A percentile compares a stretch with the other conserved stretches of the same genome.
Evolutionary conservation across 306 rosid species (phyloP).

Genomic region (Astragalus membranaceus): DNA sequence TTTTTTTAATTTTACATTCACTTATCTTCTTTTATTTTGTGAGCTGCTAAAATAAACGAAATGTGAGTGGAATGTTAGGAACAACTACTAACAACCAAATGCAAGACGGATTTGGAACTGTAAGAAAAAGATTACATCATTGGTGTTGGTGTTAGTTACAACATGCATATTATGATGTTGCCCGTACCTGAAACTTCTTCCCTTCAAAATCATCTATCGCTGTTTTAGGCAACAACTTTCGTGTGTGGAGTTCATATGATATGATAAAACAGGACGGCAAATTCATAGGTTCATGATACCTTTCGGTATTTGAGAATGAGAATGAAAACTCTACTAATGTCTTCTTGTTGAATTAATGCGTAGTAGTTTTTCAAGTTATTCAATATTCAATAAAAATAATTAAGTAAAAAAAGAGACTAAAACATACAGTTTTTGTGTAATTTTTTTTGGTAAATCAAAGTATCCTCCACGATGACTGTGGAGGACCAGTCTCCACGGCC

Average conservation of each 20-base stretch:
- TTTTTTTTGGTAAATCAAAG: no score
- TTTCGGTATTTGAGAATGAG: not conserved
- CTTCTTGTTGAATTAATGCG: no score
- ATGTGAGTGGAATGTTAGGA: not conserved
- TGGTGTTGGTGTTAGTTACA: slow-evolving; percentile 20
- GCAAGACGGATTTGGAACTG: not conserved
- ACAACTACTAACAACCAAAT: not conserved
- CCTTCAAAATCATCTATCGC: not conserved
- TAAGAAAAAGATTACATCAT: not conserved
- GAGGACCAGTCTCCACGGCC: no score
- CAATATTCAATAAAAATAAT: not conserved
- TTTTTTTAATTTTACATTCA: not conserved
- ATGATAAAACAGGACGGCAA: not conserved
- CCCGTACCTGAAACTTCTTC: not conserved
- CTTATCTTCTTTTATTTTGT: not conserved
- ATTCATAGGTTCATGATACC: not conserved
- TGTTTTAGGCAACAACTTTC: not conserved
- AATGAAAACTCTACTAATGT: no score
- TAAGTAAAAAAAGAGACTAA: no score
- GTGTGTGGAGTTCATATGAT: not conserved
- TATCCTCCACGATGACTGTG: no score
- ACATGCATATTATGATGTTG: slow-evolving; percentile 22
- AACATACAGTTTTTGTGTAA: no score
- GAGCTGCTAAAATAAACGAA: not conserved
- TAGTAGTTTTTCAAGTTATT: not conserved